phyloP scores from a whole-genome alignment of 2,329 filamentous ascomycete species.

The Aspergillus spinulosporus region DNA sequence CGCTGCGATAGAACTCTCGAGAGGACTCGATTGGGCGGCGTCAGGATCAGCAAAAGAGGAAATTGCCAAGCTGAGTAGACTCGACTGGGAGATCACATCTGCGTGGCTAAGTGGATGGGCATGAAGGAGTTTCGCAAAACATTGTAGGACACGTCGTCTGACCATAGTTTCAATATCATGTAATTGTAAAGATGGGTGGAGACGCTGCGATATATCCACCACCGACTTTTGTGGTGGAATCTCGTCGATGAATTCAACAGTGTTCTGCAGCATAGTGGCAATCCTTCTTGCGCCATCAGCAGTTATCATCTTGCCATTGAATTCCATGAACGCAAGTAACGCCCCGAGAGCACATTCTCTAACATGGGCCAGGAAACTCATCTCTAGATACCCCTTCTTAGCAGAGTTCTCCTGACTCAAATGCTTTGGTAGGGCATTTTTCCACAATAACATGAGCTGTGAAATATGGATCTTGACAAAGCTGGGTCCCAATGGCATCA shows the following conservation, averaged over 20 bases:
- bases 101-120: slow-evolving; percentile 80
- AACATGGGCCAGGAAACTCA: slow-evolving; percentile 91
- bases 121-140: slow-evolving; percentile 87
- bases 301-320: slow-evolving; percentile 87
- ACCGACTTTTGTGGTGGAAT: slow-evolving; percentile 79
- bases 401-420: slow-evolving; percentile 88
- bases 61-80: slow-evolving; percentile 83
- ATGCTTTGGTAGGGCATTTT: slow-evolving; percentile 92
- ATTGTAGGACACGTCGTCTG: slow-evolving; percentile 86
- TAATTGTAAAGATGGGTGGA: slow-evolving; percentile 82
- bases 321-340: slow-evolving; percentile 87
- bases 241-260: slow-evolving; percentile 81
- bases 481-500: slow-evolving; percentile 95
- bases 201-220: slow-evolving; percentile 82
- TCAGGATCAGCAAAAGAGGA: slow-evolving; percentile 93
- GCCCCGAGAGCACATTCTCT: slow-evolving; percentile 91
- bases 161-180: slow-evolving; percentile 93
- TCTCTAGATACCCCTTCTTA: slow-evolving; percentile 79
- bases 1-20: slow-evolving; percentile 89
- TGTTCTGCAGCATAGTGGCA: slow-evolving; percentile 92
- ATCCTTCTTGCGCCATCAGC: slow-evolving; percentile 92
- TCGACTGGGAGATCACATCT: slow-evolving; percentile 86
- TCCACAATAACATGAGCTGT: slow-evolving; percentile 91
- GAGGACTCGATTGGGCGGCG: slow-evolving; percentile 65
- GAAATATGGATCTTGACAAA: slow-evolving; percentile 98